These are phyloP conservation scores for Agarophyton chilense DNA, from an alignment of 23 red algal genomes.

Conservation along the genomic window DNA sequence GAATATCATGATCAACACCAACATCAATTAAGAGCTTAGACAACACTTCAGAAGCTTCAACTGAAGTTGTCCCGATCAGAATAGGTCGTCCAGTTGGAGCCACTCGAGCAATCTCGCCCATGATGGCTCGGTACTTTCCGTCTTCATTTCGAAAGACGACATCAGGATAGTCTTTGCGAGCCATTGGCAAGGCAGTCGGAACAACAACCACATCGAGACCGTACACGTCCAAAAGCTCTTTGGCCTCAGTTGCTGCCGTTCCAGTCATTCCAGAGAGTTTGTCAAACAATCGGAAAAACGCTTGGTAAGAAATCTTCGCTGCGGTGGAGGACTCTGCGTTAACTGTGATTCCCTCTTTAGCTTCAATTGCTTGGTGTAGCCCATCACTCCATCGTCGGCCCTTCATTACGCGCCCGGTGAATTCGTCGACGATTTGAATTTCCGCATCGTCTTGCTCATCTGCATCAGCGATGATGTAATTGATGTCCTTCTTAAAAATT, in stretches of 20 bases:
- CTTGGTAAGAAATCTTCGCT: conserved; percentile 93
- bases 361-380: conserved; percentile 97
- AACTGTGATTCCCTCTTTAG: conserved; percentile 86
- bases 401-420: conserved; percentile 92
- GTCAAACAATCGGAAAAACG: conserved; percentile 90
- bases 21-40: conserved; percentile 71
- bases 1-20: conserved; percentile 90
- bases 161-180: conserved; percentile 96
- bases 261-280: conserved; percentile 97
- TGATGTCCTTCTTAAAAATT: conserved; percentile 86
- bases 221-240: conserved; percentile 82
- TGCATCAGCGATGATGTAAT: conserved; percentile 81
- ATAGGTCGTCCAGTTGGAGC: conserved; percentile 77
- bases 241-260: conserved; percentile 86
- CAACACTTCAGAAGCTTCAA: conserved; percentile 88
- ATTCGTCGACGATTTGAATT: conserved; percentile 93
- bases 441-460: conserved; percentile 32
- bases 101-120: conserved; percentile 85
- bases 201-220: conserved; percentile 74
- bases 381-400: conserved; percentile 94
- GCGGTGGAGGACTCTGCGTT: conserved; percentile 70
- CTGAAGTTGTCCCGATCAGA: conserved; percentile 93
- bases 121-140: conserved; percentile 85
- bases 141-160: conserved; percentile 86
- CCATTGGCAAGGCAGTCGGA: conserved; percentile 95